phyloP scores from a whole-genome alignment of 2,329 filamentous ascomycete genomes.

The Coniochaeta sp. region DNA sequence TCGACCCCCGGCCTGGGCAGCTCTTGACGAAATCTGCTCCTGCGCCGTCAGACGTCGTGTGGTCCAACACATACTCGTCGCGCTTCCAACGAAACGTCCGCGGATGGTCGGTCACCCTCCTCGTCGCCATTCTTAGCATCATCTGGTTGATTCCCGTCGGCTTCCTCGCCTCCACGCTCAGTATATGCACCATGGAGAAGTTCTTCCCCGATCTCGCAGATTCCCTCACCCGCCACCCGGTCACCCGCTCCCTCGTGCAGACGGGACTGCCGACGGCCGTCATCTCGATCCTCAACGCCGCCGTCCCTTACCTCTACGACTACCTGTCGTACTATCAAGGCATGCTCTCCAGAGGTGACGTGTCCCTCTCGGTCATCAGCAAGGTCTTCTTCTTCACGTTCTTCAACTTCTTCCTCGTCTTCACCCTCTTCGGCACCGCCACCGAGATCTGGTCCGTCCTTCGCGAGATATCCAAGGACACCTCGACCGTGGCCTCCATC shows the following conservation, averaged over 20 bases:
- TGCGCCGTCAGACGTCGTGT: slow-evolving; percentile 86
- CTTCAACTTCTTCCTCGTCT: slow-evolving; percentile 97
- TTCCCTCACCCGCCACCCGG: slow-evolving; percentile 58
- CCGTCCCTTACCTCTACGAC: slow-evolving; percentile 91
- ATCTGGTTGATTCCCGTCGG: slow-evolving; percentile 83
- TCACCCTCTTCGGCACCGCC: slow-evolving; percentile 81
- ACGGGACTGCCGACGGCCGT: slow-evolving; percentile 82
- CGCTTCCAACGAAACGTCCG: slow-evolving; percentile 66
- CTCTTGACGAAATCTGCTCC: slow-evolving; percentile 82
- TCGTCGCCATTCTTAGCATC: slow-evolving; percentile 77
- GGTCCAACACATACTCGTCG: slow-evolving; percentile 85
- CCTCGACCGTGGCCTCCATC: slow-evolving; percentile 66
- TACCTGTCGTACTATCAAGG: slow-evolving; percentile 87
- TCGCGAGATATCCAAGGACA: slow-evolving; percentile 68
- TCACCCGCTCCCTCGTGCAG: slow-evolving; percentile 71
- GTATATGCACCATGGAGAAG: slow-evolving; percentile 70
- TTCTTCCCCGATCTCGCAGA: slow-evolving; percentile 65
- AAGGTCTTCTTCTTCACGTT: slow-evolving; percentile 99
- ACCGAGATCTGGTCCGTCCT: slow-evolving; percentile 67
- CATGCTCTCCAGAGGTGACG: slow-evolving; percentile 89
- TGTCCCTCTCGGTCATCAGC: slow-evolving; percentile 89
- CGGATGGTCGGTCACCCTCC: slow-evolving; percentile 75
- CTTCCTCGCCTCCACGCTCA: slow-evolving; percentile 70
- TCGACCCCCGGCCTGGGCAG: slow-evolving; percentile 82
- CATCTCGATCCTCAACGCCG: slow-evolving; percentile 79